phyloP scores from a whole-genome alignment of 331 rosid genomes.

The Spiraea crenata region DNA sequence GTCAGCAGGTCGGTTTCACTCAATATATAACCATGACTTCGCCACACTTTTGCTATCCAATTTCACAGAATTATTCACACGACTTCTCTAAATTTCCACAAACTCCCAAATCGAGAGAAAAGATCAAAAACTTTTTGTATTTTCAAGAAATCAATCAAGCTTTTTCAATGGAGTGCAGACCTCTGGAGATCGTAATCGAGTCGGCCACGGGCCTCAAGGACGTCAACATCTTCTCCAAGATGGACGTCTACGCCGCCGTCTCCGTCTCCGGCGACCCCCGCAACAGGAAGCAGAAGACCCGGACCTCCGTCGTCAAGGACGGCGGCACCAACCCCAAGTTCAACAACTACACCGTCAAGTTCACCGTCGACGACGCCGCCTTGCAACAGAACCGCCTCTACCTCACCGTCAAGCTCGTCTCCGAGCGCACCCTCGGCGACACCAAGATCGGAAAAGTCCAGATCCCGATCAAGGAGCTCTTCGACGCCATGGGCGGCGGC shows the following conservation, averaged over 20 bases:
- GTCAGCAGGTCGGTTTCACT: no score
- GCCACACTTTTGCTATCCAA: no score
- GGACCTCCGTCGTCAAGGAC: slow-evolving; percentile 38
- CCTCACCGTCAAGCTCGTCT: slow-evolving; percentile 39
- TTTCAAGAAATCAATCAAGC: neutral
- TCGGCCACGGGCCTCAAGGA: slow-evolving; percentile 43
- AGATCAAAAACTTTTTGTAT: neutral
- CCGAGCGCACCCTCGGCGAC: slow-evolving; percentile 34
- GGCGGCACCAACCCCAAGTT: slow-evolving; percentile 43
- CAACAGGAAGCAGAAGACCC: slow-evolving; percentile 31
- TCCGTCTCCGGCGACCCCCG: slow-evolving; percentile 36
- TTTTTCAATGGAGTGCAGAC: slow-evolving; percentile 40
- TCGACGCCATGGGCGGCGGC: slow-evolving; percentile 26
- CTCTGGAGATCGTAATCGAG: slow-evolving; percentile 35
- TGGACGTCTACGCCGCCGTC: slow-evolving; percentile 58
- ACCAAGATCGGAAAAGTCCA: slow-evolving; percentile 44
- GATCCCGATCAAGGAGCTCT: slow-evolving; percentile 37
- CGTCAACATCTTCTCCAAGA: slow-evolving; percentile 48
- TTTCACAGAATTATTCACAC: neutral
- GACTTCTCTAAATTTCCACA: no score
- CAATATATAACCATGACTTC: no score
- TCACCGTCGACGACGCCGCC: slow-evolving; percentile 28
- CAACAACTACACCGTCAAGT: slow-evolving; percentile 36
- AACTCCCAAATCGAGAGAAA: neutral
- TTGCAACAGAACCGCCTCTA: slow-evolving; percentile 31